A percentile compares a stretch with the other conserved stretches of the same genome.
Evolutionary conservation across 176 grass and related monocot genomes (phyloP).

Genomic region (Aegilops bicornis): DNA sequence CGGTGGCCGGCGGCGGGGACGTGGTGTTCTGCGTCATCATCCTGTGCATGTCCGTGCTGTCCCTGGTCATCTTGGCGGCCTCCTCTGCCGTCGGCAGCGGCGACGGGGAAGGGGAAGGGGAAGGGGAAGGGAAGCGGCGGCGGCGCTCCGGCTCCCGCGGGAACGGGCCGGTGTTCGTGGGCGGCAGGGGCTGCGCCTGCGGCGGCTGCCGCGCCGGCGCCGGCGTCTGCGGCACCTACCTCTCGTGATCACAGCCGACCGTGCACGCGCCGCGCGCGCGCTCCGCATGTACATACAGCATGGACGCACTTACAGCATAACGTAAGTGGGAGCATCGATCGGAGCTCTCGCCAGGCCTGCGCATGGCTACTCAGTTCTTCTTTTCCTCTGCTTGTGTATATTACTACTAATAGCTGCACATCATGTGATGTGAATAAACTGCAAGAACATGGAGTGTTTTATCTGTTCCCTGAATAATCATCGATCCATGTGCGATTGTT

Average conservation of each 20-base stretch:
- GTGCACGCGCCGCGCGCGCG: background rate
- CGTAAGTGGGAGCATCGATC: background rate
- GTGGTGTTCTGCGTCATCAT: slow-evolving; percentile 57
- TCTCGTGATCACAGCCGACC: slow-evolving; percentile 32
- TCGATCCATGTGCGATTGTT: background rate
- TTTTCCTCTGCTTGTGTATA: background rate
- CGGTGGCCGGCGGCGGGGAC: slow-evolving; percentile 26
- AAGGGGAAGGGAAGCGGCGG: background rate
- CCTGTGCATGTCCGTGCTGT: slow-evolving; percentile 45
- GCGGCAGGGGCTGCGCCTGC: slow-evolving; percentile 49
- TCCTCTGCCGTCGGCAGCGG: background rate
- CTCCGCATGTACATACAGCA: background rate
- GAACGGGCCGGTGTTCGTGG: slow-evolving; percentile 42
- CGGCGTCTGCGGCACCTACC: slow-evolving; percentile 61
- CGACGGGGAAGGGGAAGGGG: background rate
- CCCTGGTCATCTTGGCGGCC: slow-evolving; percentile 55
- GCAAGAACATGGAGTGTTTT: background rate
- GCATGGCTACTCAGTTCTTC: background rate
- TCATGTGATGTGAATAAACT: background rate
- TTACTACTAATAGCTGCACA: background rate
- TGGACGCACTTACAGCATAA: background rate
- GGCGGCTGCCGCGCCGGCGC: slow-evolving; percentile 36
- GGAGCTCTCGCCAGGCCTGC: background rate
- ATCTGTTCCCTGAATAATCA: background rate
- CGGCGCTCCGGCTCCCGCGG: background rate